Percentiles rank a stretch among this genome's conserved stretches.
Conservation (phyloP, 371 early-diverging fungal genomes). For the Sporodiniella umbellata region DNA sequence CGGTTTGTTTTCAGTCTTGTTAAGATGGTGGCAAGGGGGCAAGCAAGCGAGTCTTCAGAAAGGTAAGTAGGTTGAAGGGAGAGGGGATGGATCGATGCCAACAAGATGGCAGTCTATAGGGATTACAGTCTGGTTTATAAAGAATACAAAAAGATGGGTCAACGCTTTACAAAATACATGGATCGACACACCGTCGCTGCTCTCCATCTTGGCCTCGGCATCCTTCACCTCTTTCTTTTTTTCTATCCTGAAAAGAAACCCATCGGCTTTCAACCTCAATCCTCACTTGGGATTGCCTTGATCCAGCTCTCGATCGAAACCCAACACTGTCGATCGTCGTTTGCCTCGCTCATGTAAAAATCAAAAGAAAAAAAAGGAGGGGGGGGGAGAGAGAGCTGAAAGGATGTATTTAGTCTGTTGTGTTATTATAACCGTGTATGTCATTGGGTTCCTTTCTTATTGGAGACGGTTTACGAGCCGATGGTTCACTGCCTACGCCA, state of each 20-base stretch:
- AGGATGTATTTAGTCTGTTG: constrained; percentile 12
- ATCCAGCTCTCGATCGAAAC: constrained; percentile 46
- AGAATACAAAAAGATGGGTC: constrained; percentile 34
- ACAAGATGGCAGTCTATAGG: constrained; percentile 46
- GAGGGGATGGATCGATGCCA: constrained; percentile 45
- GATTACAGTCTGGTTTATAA: constrained; percentile 33
- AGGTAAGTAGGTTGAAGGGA: no score
- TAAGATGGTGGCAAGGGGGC: no score
- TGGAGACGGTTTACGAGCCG: no score
- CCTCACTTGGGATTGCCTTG: constrained; percentile 53
- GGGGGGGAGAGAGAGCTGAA: background rate
- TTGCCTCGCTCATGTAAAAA: constrained; percentile 51
- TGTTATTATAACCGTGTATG: constrained; percentile 21
- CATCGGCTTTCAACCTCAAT: no score
- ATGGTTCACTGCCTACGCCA: no score
- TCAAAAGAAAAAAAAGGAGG: background rate
- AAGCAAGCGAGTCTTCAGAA: no score
- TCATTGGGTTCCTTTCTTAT: no score
- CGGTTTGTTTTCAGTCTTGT: no score
- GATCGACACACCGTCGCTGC: constrained; percentile 36
- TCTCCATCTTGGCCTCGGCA: constrained; percentile 43
- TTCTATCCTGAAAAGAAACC: constrained; percentile 49
- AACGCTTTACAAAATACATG: constrained; percentile 27
- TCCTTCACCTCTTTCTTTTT: constrained; percentile 47
- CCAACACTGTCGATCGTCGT: constrained; percentile 44